These are phyloP conservation scores for Tolypocladium album DNA, from an alignment of 2,329 filamentous ascomycete species.

Conservation along the genomic window DNA sequence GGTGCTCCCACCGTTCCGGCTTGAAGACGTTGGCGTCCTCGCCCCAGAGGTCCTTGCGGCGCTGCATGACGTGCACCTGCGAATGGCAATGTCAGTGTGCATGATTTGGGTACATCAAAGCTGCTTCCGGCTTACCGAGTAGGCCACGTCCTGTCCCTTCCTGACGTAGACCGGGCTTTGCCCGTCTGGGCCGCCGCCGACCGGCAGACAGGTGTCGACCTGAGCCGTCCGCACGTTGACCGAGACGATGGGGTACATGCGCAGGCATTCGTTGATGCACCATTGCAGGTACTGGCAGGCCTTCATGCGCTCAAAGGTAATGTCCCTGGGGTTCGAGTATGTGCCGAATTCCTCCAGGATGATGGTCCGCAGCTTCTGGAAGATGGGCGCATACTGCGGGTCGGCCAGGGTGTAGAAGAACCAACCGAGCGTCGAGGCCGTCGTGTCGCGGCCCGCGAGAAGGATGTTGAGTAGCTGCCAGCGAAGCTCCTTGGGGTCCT, in stretches of 20 bases:
- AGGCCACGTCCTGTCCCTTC: slow-evolving; percentile 33
- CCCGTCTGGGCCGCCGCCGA: slow-evolving; percentile 38
- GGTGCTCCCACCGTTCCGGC: slow-evolving; percentile 26
- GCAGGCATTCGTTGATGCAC: slow-evolving; percentile 11
- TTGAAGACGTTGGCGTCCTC: slow-evolving; percentile 26
- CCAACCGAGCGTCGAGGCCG: slow-evolving; percentile 38
- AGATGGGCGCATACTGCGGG: slow-evolving; percentile 22
- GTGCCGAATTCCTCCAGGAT: slow-evolving; percentile 40
- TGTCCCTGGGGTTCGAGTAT: slow-evolving; percentile 14
- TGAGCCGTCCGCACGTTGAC: slow-evolving; percentile 11
- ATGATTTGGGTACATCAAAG: neutral
- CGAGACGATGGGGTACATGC: slow-evolving; percentile 13
- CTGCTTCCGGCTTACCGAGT: slow-evolving; percentile 10
- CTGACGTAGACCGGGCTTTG: slow-evolving; percentile 35
- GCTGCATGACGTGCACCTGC: slow-evolving; percentile 22
- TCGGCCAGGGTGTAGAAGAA: slow-evolving; percentile 31
- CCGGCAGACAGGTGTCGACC: slow-evolving; percentile 36
- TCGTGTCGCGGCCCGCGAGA: slow-evolving; percentile 46
- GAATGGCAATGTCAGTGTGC: neutral
- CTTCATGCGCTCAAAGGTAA: slow-evolving; percentile 13
- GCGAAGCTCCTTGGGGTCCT: slow-evolving; percentile 13
- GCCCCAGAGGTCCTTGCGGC: slow-evolving; percentile 26
- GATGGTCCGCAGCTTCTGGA: slow-evolving; percentile 28
- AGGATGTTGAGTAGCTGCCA: slow-evolving; percentile 24
- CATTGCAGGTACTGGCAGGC: slow-evolving; percentile 13